phyloP scores from a whole-genome alignment of 345 rosid species.

The Murraya koenigii region DNA sequence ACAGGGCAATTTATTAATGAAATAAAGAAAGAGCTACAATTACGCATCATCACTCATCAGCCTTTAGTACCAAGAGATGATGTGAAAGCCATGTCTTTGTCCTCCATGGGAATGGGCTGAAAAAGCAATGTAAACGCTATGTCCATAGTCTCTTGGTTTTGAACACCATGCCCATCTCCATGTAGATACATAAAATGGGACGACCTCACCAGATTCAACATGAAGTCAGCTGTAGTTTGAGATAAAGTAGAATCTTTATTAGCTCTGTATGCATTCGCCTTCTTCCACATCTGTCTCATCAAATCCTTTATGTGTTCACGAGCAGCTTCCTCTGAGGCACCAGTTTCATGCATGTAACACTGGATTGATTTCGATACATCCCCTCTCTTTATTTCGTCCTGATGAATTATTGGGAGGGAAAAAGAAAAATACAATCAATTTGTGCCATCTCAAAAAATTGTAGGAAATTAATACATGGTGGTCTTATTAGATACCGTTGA shows the following conservation, averaged over 20 bases:
- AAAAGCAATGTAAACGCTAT: neutral
- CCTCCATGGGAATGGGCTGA: neutral
- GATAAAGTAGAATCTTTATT: neutral
- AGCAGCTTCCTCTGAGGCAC: conserved; percentile 25
- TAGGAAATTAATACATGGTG: too few species aligned
- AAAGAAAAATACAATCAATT: too few species aligned
- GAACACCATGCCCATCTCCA: conserved; percentile 19
- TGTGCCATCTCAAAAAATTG: neutral
- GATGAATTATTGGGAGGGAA: too few species aligned
- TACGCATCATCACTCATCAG: too few species aligned
- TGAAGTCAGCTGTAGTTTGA: neutral
- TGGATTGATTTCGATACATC: conserved; percentile 33
- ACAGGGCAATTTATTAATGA: too few species aligned
- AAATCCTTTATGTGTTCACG: conserved; percentile 19
- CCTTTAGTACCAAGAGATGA: too few species aligned
- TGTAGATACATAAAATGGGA: neutral
- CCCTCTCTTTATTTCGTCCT: conserved; percentile 34
- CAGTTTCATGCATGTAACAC: conserved; percentile 38
- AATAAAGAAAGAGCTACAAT: too few species aligned
- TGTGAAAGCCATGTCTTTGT: neutral
- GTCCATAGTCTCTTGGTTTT: neutral
- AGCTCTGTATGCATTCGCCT: conserved; percentile 9
- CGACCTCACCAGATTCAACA: conserved; percentile 10
- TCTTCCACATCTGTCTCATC: conserved; percentile 24
- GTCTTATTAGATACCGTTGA: neutral